Percentiles rank a stretch among this genome's conserved stretches.
phyloP scores from a whole-genome alignment of 2,329 filamentous ascomycete genomes.

The Fusarium pseudograminearum region DNA sequence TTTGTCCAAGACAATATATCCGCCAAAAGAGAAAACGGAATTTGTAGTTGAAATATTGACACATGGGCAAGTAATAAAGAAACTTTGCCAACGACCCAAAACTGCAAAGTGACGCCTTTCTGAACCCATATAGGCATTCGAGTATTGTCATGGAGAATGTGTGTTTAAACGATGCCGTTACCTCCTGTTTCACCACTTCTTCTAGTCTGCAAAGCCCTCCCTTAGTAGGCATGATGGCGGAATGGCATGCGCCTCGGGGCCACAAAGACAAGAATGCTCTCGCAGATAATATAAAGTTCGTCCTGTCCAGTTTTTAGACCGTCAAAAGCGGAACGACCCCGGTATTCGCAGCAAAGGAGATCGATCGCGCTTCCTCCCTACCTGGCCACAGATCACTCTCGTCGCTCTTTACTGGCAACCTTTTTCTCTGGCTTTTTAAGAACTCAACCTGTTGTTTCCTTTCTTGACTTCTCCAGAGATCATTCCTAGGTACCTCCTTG shows the following conservation, averaged over 20 bases:
- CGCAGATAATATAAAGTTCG: constrained; percentile 6
- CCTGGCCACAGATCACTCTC: not conserved
- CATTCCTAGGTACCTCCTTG: not conserved
- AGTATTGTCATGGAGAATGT: not conserved
- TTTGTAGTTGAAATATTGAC: not conserved
- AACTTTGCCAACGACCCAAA: not conserved
- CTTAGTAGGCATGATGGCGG: not conserved
- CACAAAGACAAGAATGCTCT: constrained; percentile 10
- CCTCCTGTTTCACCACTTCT: not conserved
- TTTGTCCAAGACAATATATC: not conserved
- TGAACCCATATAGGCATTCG: constrained; percentile 11
- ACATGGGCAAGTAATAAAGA: not conserved
- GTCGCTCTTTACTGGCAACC: not conserved
- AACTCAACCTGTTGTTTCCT: not conserved
- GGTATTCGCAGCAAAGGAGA: constrained; percentile 2
- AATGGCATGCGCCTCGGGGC: not conserved
- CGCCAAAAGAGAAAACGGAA: not conserved
- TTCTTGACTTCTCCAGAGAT: not conserved
- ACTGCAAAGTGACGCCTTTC: constrained; percentile 2
- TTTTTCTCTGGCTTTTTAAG: not conserved
- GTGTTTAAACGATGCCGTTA: not conserved
- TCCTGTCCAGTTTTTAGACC: not conserved
- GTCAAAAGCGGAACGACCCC: constrained; percentile 25
- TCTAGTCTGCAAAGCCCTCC: not conserved
- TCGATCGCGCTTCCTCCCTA: constrained; percentile 12